Percentiles rank a stretch among this genome's conserved stretches.
These are phyloP conservation scores for Pholiota conissans DNA, from an alignment of 768 basidiomycete genomes.

Conservation along the genomic window DNA sequence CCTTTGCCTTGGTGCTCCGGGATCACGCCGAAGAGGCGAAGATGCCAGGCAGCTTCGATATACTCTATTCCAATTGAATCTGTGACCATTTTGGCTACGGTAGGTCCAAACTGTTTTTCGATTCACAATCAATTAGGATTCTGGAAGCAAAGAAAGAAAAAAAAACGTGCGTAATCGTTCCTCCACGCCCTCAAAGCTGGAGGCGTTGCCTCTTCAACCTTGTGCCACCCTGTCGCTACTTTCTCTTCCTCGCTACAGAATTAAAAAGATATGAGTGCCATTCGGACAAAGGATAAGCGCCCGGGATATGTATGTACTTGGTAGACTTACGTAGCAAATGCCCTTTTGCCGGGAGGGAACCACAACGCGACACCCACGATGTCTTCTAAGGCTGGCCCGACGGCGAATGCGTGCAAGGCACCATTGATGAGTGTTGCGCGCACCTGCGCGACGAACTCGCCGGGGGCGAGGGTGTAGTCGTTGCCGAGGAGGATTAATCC, in stretches of 20 bases:
- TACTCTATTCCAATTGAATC: slow-evolving; percentile 20
- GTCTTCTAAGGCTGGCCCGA: slow-evolving; percentile 19
- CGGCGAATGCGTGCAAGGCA: slow-evolving; percentile 24
- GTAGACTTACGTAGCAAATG: slow-evolving; percentile 23
- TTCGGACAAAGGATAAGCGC: no score
- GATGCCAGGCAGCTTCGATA: slow-evolving; percentile 28
- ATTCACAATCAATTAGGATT: no score
- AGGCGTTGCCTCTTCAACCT: slow-evolving; percentile 21
- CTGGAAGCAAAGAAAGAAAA: not conserved
- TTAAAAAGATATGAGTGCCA: no score
- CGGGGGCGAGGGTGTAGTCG: slow-evolving; percentile 15
- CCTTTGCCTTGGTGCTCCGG: slow-evolving; percentile 31
- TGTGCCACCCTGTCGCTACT: slow-evolving; percentile 24
- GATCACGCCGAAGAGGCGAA: slow-evolving; percentile 28
- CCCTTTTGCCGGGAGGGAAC: slow-evolving; percentile 28
- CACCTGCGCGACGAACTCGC: slow-evolving; percentile 20
- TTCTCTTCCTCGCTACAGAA: slow-evolving; percentile 27
- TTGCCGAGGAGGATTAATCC: slow-evolving; percentile 18
- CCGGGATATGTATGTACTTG: no score
- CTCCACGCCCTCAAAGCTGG: slow-evolving; percentile 27
- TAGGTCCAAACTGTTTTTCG: slow-evolving; percentile 22
- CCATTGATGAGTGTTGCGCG: slow-evolving; percentile 25
- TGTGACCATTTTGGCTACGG: slow-evolving; percentile 12
- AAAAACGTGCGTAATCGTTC: slow-evolving; percentile 22
- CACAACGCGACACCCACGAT: slow-evolving; percentile 31